phyloP scores from a whole-genome alignment of 2,329 filamentous ascomycete species.

The Fusarium duplospermum region DNA sequence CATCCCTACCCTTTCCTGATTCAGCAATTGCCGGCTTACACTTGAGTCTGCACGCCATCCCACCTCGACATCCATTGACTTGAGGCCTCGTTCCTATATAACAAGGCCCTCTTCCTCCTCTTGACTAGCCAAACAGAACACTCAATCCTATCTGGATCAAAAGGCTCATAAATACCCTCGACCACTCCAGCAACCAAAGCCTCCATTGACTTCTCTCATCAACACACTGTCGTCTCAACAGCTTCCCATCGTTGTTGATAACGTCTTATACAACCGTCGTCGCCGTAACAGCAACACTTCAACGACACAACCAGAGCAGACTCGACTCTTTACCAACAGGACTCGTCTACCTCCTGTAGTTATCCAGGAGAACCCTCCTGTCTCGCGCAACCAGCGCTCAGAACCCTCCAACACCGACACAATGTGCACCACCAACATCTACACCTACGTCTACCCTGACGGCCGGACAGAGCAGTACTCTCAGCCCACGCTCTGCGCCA shows the following conservation, averaged over 20 bases:
- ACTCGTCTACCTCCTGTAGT: constrained; percentile 32
- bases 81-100: constrained; percentile 36
- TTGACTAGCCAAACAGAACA: constrained; percentile 25
- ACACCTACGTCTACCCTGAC: constrained; percentile 60
- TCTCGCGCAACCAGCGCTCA: constrained; percentile 34
- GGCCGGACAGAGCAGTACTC: constrained; percentile 51
- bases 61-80: constrained; percentile 9
- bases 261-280: constrained; percentile 34
- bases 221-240: constrained; percentile 37
- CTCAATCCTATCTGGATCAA: constrained; percentile 28
- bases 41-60: constrained; percentile 23
- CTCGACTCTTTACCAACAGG: constrained; percentile 14
- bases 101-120: constrained; percentile 32
- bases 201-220: constrained; percentile 14
- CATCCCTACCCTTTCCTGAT: constrained; percentile 15
- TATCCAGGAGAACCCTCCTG: constrained; percentile 38
- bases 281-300: constrained; percentile 25
- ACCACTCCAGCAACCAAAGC: constrained; percentile 4
- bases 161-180: constrained; percentile 6
- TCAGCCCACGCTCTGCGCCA: constrained; percentile 53
- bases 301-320: constrained; percentile 21
- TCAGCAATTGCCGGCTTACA: constrained; percentile 24
- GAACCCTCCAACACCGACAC: constrained; percentile 46
- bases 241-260: constrained; percentile 34
- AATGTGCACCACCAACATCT: constrained; percentile 64